phyloP scores from a whole-genome alignment of 2,329 filamentous ascomycete species.

The Teratosphaeria viscida region DNA sequence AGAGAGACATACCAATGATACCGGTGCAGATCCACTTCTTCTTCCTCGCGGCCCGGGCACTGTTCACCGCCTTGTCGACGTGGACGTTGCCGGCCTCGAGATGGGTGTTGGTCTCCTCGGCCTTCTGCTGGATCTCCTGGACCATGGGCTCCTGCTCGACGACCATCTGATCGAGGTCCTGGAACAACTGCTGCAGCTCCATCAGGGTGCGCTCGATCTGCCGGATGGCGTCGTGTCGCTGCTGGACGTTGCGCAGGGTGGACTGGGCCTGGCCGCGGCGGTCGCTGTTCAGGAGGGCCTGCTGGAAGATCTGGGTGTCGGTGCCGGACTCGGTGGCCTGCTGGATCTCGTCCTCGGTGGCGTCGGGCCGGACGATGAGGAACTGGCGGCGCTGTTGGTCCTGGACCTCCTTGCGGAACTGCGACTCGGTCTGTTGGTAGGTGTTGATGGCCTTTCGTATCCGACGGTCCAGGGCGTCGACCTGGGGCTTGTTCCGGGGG shows the following conservation, averaged over 20 bases:
- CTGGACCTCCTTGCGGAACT: constrained; percentile 69
- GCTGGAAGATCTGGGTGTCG: constrained; percentile 72
- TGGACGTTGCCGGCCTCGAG: constrained; percentile 76
- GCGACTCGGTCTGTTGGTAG: constrained; percentile 70
- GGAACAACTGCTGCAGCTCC: constrained; percentile 77
- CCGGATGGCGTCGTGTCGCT: constrained; percentile 75
- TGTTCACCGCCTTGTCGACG: constrained; percentile 70
- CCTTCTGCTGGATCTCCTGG: constrained; percentile 73
- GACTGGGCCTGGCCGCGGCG: constrained; percentile 71
- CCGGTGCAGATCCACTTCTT: constrained; percentile 97
- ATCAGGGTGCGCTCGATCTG: constrained; percentile 89
- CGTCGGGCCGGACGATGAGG: constrained; percentile 64
- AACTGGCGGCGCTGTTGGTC: constrained; percentile 85
- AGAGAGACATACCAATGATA: constrained; percentile 48
- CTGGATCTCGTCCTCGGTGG: constrained; percentile 63
- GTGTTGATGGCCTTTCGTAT: constrained; percentile 71
- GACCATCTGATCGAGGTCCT: constrained; percentile 77
- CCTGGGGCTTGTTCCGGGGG: constrained; percentile 65
- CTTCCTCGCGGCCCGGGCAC: constrained; percentile 66
- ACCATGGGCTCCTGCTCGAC: constrained; percentile 77
- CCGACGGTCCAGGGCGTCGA: constrained; percentile 67
- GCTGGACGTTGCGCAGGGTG: constrained; percentile 67
- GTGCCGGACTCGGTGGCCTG: constrained; percentile 63
- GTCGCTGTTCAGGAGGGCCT: constrained; percentile 72
- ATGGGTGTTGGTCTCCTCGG: constrained; percentile 74